Percentiles rank a stretch among this genome's conserved stretches.
Conservation (phyloP, 106 monocot genomes). For the Agapanthus africanus region DNA sequence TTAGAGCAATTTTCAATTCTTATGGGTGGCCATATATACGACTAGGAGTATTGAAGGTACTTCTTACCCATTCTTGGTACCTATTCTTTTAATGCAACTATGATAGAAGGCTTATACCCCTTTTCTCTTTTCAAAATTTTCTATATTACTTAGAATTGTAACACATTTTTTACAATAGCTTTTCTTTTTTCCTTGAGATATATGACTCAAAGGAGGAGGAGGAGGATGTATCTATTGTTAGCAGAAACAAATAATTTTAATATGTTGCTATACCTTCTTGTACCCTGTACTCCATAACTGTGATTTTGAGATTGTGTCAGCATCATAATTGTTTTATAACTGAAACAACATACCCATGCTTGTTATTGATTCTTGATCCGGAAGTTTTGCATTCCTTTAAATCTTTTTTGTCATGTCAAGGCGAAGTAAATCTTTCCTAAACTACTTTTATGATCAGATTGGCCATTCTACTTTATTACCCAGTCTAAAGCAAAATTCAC, state of each 20-base stretch:
- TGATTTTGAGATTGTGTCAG: no score
- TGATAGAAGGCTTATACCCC: not conserved
- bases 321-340: no score
- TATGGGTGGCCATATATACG: slow-evolving; percentile 58
- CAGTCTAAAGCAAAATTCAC: not conserved
- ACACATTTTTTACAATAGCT: not conserved
- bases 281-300: no score
- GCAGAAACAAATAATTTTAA: not conserved
- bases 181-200: not conserved
- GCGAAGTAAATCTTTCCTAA: not conserved
- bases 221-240: not conserved
- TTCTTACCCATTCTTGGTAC: not conserved
- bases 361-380: not conserved
- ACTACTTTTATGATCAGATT: not conserved
- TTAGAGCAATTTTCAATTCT: slow-evolving; percentile 32
- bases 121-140: not conserved
- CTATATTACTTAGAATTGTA: not conserved
- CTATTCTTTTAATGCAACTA: not conserved
- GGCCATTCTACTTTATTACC: not conserved
- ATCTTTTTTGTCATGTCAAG: not conserved
- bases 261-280: not conserved
- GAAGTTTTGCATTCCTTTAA: not conserved
- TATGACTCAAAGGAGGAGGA: no score
- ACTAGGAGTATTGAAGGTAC: slow-evolving; percentile 43
- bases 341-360: not conserved